These are phyloP conservation scores for Gynochthodes officinalis DNA, from an alignment of 257 asterid genomes.

Conservation along the genomic window DNA sequence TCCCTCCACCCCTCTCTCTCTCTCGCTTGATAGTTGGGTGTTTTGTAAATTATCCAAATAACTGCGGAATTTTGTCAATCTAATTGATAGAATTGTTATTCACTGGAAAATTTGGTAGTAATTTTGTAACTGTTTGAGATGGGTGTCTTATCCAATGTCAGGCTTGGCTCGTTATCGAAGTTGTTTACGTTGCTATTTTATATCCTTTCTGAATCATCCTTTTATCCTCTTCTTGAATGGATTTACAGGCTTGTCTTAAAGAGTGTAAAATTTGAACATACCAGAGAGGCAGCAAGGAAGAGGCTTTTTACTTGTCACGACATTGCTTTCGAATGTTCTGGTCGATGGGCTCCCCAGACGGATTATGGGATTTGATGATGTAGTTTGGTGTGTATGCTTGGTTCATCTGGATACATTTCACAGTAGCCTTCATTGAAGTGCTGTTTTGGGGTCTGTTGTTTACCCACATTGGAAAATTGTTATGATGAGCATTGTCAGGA, in stretches of 20 bases:
- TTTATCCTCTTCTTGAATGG: background rate
- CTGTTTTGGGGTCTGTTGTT: background rate
- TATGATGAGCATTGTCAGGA: too few relatives aligned
- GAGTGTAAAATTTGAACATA: constrained; percentile 14
- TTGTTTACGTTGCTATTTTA: background rate
- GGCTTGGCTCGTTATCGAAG: background rate
- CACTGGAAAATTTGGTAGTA: background rate
- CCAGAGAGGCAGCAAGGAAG: constrained; percentile 14
- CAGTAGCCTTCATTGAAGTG: background rate
- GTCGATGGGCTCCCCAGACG: background rate
- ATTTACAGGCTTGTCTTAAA: constrained; percentile 8
- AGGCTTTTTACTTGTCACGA: background rate
- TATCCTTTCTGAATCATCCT: background rate
- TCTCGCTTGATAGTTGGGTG: too few relatives aligned
- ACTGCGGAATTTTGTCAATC: too few relatives aligned
- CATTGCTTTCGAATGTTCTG: background rate
- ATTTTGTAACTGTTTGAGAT: background rate
- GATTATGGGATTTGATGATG: background rate
- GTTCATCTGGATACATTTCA: background rate
- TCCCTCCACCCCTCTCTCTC: too few relatives aligned
- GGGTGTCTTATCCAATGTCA: background rate
- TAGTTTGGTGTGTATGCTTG: background rate
- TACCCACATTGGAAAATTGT: too few relatives aligned
- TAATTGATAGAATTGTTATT: background rate
- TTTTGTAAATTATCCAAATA: too few relatives aligned